Base-by-base conservation (phyloP, 495 filamentous ascomycete genomes). In the Penicillium pulvis region DNA sequence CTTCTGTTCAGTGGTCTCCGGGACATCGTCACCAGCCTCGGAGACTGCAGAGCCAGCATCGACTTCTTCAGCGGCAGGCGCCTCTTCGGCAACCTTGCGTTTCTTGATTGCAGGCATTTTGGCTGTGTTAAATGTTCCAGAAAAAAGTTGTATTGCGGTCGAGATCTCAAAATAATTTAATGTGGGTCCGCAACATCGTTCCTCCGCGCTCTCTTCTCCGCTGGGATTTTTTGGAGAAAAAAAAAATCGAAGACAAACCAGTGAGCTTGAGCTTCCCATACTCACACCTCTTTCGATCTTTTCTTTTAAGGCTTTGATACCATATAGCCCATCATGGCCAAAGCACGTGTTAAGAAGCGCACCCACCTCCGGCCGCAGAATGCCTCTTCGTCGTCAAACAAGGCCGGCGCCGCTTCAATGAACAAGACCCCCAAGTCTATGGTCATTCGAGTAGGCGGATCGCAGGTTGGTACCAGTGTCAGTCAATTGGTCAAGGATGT, bases 381-480 rank as follows among this genome's bases (percentile, higher is more conserved):
- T 76, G 86, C 83, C 51, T 60, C 81, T 45, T 56, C 68, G 47
- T 80, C 80, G 51, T 70, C 79, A 54, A 81, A 80, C 56, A 81
- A 80, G 72, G 77, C 75, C 59, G 77, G 77, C 47, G 75, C 81
- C 44, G 76, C 81, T 17, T 66, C 79, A 8, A 71, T 72, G 61
- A 74, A 72, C 60, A 84, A 84, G 56, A 82, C 85, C 51, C 94
- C 94, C 16, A 97, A 96, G 80, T 93, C 88, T 65, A 98, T 99
- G 95, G 94, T 99, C 53, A 95, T 99, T 74, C 87, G 94, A 63
- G 92, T 97, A 53, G 94, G 95, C 64, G 94, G 91, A 68, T 88
- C 91, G 61, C 91, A 97, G 68, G 91, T 98, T 33, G 94, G 94
- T 57, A 85, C 90, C 53, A 95, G 90, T 75, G 81, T 99, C 57